phyloP scores from a whole-genome alignment of 2,329 filamentous ascomycete genomes.

The Pyrenophora teres region DNA sequence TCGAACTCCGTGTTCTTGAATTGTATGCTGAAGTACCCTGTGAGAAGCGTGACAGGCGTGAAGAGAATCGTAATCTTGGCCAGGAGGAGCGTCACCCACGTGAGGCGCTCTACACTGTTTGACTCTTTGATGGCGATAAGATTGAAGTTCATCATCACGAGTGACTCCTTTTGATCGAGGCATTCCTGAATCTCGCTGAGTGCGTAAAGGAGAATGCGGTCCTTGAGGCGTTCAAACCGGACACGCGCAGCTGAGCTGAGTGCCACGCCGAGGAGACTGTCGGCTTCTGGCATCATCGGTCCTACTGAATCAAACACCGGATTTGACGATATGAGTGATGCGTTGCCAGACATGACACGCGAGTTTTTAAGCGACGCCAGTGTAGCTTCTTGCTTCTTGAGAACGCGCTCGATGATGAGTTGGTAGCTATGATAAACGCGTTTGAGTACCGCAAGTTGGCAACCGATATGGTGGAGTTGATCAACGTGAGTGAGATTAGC shows the following conservation, averaged over 20 bases:
- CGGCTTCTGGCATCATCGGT: conserved; percentile 39
- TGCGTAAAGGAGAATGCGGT: conserved; percentile 65
- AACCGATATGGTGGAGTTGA: conserved; percentile 63
- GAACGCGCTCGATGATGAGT: conserved; percentile 63
- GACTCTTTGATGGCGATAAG: conserved; percentile 77
- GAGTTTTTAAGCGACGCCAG: conserved; percentile 53
- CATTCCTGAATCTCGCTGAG: conserved; percentile 66
- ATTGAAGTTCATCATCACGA: conserved; percentile 77
- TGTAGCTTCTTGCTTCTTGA: conserved; percentile 52
- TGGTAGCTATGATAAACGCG: conserved; percentile 66
- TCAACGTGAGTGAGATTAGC: conserved; percentile 54
- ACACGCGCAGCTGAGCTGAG: conserved; percentile 57
- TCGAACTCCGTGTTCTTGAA: conserved; percentile 66
- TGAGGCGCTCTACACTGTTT: conserved; percentile 71
- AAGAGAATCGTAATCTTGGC: conserved; percentile 78
- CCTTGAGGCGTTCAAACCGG: conserved; percentile 63
- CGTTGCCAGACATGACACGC: conserved; percentile 43
- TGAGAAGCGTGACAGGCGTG: conserved; percentile 75
- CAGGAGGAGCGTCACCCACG: conserved; percentile 71
- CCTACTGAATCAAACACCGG: conserved; percentile 21
- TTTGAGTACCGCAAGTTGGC: conserved; percentile 63
- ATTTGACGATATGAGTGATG: conserved; percentile 36
- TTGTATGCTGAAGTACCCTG: conserved; percentile 72
- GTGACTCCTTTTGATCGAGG: conserved; percentile 70
- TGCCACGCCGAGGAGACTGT: conserved; percentile 51